Evolutionary conservation across 2,329 filamentous ascomycete genomes (phyloP), one percentile per base, ranked within the genome.

Genomic region (Aspergillus ochraceus): DNA sequence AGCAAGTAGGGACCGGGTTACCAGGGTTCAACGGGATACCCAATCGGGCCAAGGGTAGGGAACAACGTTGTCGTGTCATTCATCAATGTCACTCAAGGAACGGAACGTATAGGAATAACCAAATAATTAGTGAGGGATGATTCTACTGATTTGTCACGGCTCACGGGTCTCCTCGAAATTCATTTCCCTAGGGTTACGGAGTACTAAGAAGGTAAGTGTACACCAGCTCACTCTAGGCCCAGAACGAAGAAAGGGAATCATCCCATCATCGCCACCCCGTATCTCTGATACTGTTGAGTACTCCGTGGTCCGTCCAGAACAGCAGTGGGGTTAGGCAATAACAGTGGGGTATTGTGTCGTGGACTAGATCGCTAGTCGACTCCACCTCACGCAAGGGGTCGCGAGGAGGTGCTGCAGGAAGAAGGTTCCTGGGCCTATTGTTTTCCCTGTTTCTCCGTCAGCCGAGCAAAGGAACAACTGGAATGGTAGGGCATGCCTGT

Each of bases 331-430:
- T 62, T 60, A 58, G 60, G 58, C 57, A 50, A 45, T 42, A 49
- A 39, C 45, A 60, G 60, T 63, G 60, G 60, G 58, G 56, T 49
- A 60, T 50, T 55, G 56, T 61, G 56, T 61, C 52, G 53, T 53
- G 36, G 36, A 42, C 36, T 42, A 42, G 36, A 42, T 42, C 36
- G 36, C 36, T 62, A 55, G 57, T 53, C 46, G 20, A 24, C 59
- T 61, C 63, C 63, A 60, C 61, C 52, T 59, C 58, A 65, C 63
- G 66, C 66, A 67, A 67, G 66, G 66, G 66, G 66, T 66, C 36
- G 61, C 24, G 59, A 58, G 53, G 57, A 65, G 54, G 49, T 57
- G 47, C 49, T 56, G 54, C 57, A 58, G 58, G 59, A 66, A 66
- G 62, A 65, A 64, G 61, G 54, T 50, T 66, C 59, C 64, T 64